Conservation (phyloP, 2,329 filamentous ascomycete species). For the Apiospora phragmitis region DNA sequence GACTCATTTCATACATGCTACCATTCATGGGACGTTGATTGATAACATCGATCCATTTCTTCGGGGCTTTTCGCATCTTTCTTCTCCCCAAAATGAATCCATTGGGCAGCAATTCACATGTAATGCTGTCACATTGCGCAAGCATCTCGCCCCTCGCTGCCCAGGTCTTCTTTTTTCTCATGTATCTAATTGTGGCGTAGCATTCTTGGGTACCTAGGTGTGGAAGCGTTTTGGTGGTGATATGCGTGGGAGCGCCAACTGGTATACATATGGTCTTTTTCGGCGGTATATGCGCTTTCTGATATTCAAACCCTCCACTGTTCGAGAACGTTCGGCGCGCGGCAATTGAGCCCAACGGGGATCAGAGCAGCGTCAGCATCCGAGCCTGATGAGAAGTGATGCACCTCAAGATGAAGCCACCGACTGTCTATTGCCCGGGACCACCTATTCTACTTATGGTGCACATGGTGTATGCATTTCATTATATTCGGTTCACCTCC, state of each 20-base stretch:
- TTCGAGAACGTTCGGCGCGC: background rate
- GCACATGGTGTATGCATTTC: background rate
- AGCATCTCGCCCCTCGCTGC: background rate
- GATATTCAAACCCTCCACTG: too few species aligned
- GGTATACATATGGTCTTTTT: too few species aligned
- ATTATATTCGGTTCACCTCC: background rate
- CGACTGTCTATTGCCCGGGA: background rate
- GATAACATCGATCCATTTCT: background rate
- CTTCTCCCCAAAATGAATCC: background rate
- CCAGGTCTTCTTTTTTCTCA: background rate
- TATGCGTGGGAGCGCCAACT: background rate
- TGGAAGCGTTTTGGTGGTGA: background rate
- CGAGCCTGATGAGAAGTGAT: background rate
- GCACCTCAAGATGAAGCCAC: background rate
- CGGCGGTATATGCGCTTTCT: too few species aligned
- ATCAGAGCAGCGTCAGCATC: background rate
- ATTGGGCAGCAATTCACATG: background rate
- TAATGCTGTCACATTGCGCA: background rate
- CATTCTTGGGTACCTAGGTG: background rate
- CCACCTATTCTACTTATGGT: background rate
- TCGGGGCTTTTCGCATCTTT: background rate
- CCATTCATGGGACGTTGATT: background rate
- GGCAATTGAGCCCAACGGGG: background rate
- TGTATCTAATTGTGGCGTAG: background rate
- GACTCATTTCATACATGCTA: background rate